Evolutionary conservation across 176 grass and related monocot species (phyloP).

Genomic region (Lolium multiflorum): DNA sequence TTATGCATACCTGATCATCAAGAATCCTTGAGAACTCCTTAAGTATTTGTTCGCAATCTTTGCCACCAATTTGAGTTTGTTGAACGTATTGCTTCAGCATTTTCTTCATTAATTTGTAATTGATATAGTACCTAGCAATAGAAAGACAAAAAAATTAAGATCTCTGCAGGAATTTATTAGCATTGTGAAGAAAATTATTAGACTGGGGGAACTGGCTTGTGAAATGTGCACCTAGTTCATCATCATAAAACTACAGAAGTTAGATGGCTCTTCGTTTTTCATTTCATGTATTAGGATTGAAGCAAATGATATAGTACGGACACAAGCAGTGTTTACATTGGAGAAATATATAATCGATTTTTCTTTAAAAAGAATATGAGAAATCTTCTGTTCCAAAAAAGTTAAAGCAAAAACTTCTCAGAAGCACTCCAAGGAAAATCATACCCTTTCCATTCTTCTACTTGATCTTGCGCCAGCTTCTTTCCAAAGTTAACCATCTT

Average conservation of each 20-base stretch:
- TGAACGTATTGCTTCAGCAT: constrained; percentile 79
- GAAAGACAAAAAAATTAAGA: constrained; percentile 25
- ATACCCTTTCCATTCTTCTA: constrained; percentile 88
- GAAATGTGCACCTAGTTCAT: constrained; percentile 3
- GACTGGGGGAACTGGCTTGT: neutral
- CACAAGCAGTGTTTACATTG: neutral
- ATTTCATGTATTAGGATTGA: neutral
- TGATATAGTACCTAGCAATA: constrained; percentile 82
- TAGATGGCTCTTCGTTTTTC: neutral
- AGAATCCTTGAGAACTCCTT: constrained; percentile 96
- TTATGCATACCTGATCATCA: constrained; percentile 80
- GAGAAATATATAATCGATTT: neutral
- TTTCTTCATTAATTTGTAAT: constrained; percentile 99
- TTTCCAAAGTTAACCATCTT: constrained; percentile 96
- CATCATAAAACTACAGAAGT: neutral
- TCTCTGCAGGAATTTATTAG: neutral
- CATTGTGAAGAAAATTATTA: constrained; percentile 1
- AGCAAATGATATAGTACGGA: constrained; percentile 22
- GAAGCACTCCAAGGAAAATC: neutral
- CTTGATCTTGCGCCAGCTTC: constrained; percentile 73
- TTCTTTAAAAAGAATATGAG: neutral
- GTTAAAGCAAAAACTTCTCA: neutral
- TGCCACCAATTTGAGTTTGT: constrained; percentile 71
- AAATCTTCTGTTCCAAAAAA: neutral
- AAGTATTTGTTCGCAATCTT: constrained; percentile 75